Conservation (phyloP, 108 stramenopile genomes). For the Schizochytrium sp. region DNA sequence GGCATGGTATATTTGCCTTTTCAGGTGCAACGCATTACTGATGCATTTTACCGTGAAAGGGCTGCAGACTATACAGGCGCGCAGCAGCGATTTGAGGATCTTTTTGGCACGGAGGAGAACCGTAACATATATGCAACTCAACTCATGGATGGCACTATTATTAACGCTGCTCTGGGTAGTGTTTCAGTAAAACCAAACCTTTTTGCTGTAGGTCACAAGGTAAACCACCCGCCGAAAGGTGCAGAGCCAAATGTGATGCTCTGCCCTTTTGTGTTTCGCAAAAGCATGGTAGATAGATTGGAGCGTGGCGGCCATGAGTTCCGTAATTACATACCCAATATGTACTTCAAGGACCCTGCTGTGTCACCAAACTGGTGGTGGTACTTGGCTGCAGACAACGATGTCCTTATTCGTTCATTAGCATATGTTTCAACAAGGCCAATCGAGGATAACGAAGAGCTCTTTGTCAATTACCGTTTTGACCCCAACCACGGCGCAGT, state of each 20-base stretch:
- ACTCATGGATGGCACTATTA: background rate
- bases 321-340: slow-evolving; percentile 34
- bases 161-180: slow-evolving; percentile 31
- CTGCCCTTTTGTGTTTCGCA: slow-evolving; percentile 30
- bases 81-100: slow-evolving; percentile 44
- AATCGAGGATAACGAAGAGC: slow-evolving; percentile 46
- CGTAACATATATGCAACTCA: slow-evolving; percentile 31
- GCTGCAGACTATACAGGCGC: slow-evolving; percentile 5
- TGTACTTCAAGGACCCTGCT: slow-evolving; percentile 8
- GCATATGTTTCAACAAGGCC: background rate
- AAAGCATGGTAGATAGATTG: background rate
- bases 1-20: slow-evolving; percentile 22
- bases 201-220: slow-evolving; percentile 52
- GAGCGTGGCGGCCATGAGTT: slow-evolving; percentile 34
- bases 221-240: slow-evolving; percentile 43
- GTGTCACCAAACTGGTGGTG: slow-evolving; percentile 18
- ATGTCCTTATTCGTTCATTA: slow-evolving; percentile 9
- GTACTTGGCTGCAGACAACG: slow-evolving; percentile 26
- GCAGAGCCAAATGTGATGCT: slow-evolving; percentile 29
- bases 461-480: slow-evolving; percentile 36
- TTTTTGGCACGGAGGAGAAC: slow-evolving; percentile 26
- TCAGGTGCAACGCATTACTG: slow-evolving; percentile 52
- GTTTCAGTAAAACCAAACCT: slow-evolving; percentile 19
- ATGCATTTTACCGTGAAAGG: background rate
- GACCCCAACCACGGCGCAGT: background rate